Evolutionary conservation across 2,329 filamentous ascomycete genomes (phyloP), one percentile per base, ranked within the genome.

Genomic region (Fusarium dlaminii): DNA sequence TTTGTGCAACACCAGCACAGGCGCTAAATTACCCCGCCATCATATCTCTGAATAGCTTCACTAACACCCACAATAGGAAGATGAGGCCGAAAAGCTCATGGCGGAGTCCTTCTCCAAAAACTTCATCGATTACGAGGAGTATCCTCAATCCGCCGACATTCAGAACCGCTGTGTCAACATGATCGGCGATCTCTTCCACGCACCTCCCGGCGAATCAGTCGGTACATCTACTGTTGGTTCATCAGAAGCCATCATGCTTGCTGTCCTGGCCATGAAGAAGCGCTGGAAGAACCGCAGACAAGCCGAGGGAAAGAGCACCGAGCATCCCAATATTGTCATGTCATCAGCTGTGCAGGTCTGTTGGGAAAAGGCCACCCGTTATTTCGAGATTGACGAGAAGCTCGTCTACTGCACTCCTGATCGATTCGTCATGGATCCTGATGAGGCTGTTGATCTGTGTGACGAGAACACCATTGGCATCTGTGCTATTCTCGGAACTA

Each of bases 21-120:
- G 24, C 66, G 30, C 54, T 27, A 55, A 66, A 57, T 18, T 62
- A 66, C 42, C 57, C 49, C 70, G 27, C 61, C 29, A 46, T 17
- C 45, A 45, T n/a, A n/a, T 14, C n/a, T 73, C 49, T 59, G 49
- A 61, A 69, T 65, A 65, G 46, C 68, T 45, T 74, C 61, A 60
- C 75, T 77, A 63, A 77, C 66, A 66, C 65, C 54, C 20, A 22
- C 4, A 11, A 17, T 18, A 94, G 93, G 95, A 98, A 86, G 94
- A 98, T 51, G 96, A 98, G 83, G 95, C 93, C 27, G 95, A 98
- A 85, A 95, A 97, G 84, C 93, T 98, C 83, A 98, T 98, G 96
- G 86, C 91, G 74, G 94, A 98, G 74, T 90, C 93, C 60, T 94
- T 98, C 82, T 91, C 93, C 82, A 98, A 98, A 84, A 98, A 98